Conservation (phyloP, 2,329 filamentous ascomycete genomes). For the Emergomyces orientalis region DNA sequence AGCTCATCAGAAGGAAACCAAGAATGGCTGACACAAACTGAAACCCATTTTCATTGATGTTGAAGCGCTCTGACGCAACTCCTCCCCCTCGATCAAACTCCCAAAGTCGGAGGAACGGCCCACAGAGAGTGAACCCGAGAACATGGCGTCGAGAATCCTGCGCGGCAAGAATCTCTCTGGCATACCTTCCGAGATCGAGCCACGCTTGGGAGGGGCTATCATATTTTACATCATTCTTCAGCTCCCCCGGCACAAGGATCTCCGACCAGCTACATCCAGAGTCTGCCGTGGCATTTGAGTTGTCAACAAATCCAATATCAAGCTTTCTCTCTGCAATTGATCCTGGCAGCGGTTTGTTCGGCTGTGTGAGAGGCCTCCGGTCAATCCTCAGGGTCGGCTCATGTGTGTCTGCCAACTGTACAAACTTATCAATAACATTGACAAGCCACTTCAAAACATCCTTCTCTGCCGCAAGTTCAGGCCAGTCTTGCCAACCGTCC, state of each 20-base stretch:
- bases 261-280: not conserved
- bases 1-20: not conserved
- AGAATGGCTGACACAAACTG: not conserved
- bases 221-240: not conserved
- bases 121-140: not conserved
- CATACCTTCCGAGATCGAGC: not conserved
- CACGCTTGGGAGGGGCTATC: not conserved
- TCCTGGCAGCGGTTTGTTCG: not conserved
- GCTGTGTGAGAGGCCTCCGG: not conserved
- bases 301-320: not conserved
- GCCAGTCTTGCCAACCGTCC: not conserved
- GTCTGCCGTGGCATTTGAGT: not conserved
- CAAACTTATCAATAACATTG: not conserved
- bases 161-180: not conserved
- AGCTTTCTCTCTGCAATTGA: not conserved
- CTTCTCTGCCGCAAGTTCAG: not conserved
- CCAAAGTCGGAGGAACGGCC: not conserved
- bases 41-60: not conserved
- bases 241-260: not conserved
- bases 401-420: not conserved
- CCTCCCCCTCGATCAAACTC: not conserved
- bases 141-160: not conserved
- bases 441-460: not conserved
- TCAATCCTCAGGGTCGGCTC: not conserved
- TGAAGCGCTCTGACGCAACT: not conserved